Percentiles rank a stretch among this genome's conserved stretches.
These are phyloP conservation scores for Bruguiera hainesii DNA, from an alignment of 441 rosid genomes.

Conservation along the genomic window DNA sequence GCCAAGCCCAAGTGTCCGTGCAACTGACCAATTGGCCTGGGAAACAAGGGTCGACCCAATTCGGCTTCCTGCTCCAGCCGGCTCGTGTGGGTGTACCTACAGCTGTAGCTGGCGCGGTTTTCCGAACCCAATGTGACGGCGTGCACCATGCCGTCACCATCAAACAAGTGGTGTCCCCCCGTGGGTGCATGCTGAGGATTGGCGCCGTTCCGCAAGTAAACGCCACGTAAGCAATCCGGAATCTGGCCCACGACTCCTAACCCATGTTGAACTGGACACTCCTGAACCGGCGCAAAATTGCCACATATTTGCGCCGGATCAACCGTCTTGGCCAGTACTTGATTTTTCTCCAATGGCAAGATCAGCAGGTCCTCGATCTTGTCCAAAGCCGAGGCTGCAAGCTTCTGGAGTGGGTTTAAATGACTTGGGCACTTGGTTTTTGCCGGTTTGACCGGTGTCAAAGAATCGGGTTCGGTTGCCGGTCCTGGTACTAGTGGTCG, in stretches of 20 bases:
- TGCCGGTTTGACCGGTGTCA: no score
- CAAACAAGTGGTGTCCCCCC: conserved; percentile 65
- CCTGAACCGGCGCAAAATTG: conserved; percentile 59
- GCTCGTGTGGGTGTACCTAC: conserved; percentile 60
- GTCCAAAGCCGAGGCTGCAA: conserved; percentile 44
- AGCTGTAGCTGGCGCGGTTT: conserved; percentile 51
- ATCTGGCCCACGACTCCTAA: conserved; percentile 48
- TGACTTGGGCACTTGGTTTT: background rate
- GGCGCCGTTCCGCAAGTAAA: conserved; percentile 61
- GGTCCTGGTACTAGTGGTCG: no score
- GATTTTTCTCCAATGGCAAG: conserved; percentile 33
- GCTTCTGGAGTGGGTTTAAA: conserved; percentile 42
- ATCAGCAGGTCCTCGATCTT: conserved; percentile 41
- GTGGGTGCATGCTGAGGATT: conserved; percentile 55
- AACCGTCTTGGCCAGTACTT: conserved; percentile 28
- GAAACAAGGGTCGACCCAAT: conserved; percentile 52
- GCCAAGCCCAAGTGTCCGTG: conserved; percentile 65
- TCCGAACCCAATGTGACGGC: conserved; percentile 43
- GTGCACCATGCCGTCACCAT: conserved; percentile 82
- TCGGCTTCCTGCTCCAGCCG: conserved; percentile 52
- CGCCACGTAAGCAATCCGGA: conserved; percentile 47
- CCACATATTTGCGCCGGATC: conserved; percentile 44
- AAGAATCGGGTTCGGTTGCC: no score
- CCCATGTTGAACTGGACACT: conserved; percentile 51
- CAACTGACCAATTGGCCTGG: conserved; percentile 64